Evolutionary conservation across 495 filamentous ascomycete genomes (phyloP), one percentile per base, ranked within the genome.

Genomic region (Talaromyces liani): DNA sequence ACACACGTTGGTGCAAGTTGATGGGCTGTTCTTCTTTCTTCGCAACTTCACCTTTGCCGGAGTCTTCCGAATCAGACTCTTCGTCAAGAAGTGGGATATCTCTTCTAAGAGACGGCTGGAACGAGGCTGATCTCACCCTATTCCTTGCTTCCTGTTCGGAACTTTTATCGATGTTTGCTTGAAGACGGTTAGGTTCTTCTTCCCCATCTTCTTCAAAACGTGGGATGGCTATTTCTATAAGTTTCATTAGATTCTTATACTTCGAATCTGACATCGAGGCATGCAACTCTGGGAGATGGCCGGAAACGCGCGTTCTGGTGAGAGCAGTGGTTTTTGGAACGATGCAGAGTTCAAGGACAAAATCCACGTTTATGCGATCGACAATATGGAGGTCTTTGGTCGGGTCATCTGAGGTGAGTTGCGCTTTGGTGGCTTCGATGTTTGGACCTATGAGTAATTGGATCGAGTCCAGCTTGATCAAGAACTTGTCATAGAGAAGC

Each of bases 381-480:
- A 98, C 91, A 62, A 98, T 86, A 73, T 97, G 94, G 60, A 96
- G 79, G 69, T 89, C 88, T 63, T 87, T 87, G 6, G 80, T 78
- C 18, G 88, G 83, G 49, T 90, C 85, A 62, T 85, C 84, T 8
- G 82, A 81, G 9, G 84, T 84, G 12, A 98, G 78, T 69, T 98
- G 93, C n/a, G 85, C 78, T 69, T 91, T 92, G 4, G 94, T 94
- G 64, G 89, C 88, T 62, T 96, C 89, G 49, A 98, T 88, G 0
- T 92, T 92, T n/a, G 94, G 91, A 6, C 94, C 94, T 65, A 98
- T 96, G 25, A 98, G 81, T 62, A 98, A 84, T 70, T 98, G 94
- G 0, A 94, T 98, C 0, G 92, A 93, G 57, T 95, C 88, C 27
- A 98, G 80, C 68, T 94, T 96, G 68, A 98, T 83, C 34, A 89